These are phyloP conservation scores for Conoideocrella luteorostrata DNA, from an alignment of 2,329 filamentous ascomycete species.

Conservation along the genomic window DNA sequence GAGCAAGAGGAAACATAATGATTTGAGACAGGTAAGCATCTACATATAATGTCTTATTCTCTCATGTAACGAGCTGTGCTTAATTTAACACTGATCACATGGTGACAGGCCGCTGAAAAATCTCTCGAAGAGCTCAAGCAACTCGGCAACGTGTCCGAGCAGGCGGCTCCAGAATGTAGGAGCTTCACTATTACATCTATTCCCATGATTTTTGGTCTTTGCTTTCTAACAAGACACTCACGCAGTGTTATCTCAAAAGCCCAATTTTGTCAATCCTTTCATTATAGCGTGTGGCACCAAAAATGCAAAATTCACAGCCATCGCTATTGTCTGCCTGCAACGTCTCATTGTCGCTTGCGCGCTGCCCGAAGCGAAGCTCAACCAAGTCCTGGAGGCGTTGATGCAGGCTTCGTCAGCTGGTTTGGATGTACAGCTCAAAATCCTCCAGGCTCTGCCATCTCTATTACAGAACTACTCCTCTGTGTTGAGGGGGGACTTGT, in stretches of 20 bases:
- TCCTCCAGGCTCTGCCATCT: constrained; percentile 84
- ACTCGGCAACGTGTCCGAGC: constrained; percentile 27
- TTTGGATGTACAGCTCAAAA: constrained; percentile 90
- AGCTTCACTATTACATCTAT: too few species aligned
- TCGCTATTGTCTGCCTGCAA: constrained; percentile 83
- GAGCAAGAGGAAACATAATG: constrained; percentile 89
- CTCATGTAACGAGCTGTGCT: too few species aligned
- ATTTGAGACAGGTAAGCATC: constrained; percentile 64
- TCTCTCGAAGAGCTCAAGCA: constrained; percentile 81
- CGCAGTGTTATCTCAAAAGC: constrained; percentile 74
- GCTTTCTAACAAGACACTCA: constrained; percentile 13
- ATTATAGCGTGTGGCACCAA: constrained; percentile 86
- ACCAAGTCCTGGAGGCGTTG: constrained; percentile 81
- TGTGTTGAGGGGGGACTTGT: constrained; percentile 72
- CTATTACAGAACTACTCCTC: constrained; percentile 83
- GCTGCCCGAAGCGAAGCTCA: constrained; percentile 70
- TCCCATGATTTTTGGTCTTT: too few species aligned
- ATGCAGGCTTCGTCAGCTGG: constrained; percentile 75
- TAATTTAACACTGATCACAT: not conserved
- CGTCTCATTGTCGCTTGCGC: constrained; percentile 77
- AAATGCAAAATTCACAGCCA: constrained; percentile 83
- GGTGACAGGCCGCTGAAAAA: constrained; percentile 74
- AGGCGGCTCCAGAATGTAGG: constrained; percentile 32
- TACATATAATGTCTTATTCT: not conserved
- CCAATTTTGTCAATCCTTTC: constrained; percentile 87